phyloP scores from a whole-genome alignment of 257 asterid genomes.

The Ballota nigra region DNA sequence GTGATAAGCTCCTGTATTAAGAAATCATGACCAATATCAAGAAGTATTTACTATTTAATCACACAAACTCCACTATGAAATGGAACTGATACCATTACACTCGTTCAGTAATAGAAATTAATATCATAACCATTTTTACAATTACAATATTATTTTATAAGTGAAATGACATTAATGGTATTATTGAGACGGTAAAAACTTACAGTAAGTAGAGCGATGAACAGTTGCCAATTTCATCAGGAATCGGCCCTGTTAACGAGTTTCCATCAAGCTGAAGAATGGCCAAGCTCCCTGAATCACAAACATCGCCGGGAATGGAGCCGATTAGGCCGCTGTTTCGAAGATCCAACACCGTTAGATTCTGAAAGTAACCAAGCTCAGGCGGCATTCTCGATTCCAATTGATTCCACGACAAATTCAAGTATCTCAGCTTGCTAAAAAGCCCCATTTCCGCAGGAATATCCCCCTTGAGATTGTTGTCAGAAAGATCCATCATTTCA shows the following conservation, averaged over 20 bases:
- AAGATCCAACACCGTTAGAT: slow-evolving; percentile 72
- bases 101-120: not conserved
- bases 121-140: too few relatives aligned
- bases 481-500: slow-evolving; percentile 65
- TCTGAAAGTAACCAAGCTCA: slow-evolving; percentile 71
- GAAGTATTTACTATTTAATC: not conserved
- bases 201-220: slow-evolving; percentile 81
- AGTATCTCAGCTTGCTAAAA: slow-evolving; percentile 57
- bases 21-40: not conserved
- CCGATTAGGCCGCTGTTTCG: slow-evolving; percentile 58
- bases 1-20: slow-evolving; percentile 82
- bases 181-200: slow-evolving; percentile 29
- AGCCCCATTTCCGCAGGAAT: slow-evolving; percentile 82
- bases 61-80: too few relatives aligned
- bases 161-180: too few relatives aligned
- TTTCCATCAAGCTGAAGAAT: slow-evolving; percentile 95
- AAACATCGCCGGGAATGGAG: slow-evolving; percentile 69
- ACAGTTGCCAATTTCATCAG: slow-evolving; percentile 78
- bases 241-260: slow-evolving; percentile 65
- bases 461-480: slow-evolving; percentile 57
- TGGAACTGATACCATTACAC: too few relatives aligned
- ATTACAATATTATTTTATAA: too few relatives aligned
- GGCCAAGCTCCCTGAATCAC: slow-evolving; percentile 77
- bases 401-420: slow-evolving; percentile 80
- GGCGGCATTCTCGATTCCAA: slow-evolving; percentile 74